Evolutionary conservation across 441 rosid genomes (phyloP), one percentile per base, ranked within the genome.

Genomic region (Erysimum cheiri): DNA sequence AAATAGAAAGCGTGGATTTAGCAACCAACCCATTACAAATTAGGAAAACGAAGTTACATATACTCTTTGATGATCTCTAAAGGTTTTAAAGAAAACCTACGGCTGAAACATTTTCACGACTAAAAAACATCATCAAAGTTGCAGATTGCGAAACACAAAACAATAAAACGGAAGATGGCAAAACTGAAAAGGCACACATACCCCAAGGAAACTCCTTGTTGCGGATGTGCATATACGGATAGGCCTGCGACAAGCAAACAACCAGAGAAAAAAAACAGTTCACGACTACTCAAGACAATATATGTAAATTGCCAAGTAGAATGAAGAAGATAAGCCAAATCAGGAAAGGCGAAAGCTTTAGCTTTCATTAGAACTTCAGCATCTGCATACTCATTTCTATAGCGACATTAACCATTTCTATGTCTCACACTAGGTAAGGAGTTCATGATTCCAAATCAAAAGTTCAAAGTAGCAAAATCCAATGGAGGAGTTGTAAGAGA

Each of bases 181-280:
- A 41, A 31, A 24, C n/a, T 4, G 48, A 4, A 61, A 41, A 24
- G 0, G 59, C 0, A 29, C n/a, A 75, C 83, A 60, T 91, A 94
- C 97, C 98, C 98, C 96, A 94, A 52, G 98, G 97, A 57, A 91
- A 94, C 88, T 94, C 97, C 87, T 91, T 94, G 77, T 88, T 91
- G 75, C 97, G 97, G 78, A 89, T 83, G 80, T 89, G 96, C 88
- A 93, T 14, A 81, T 88, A 89, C 0, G 90, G 84, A 67, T 88
- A 94, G 0, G 93, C 54, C 97, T 93, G 89, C 71, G 44, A 70
- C 37, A 44, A 40, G 10, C 11, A 50, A 5, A 63, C 40, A 62
- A 52, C 1, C 4, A 8, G 3, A 9, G 14, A 12, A 32, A 17
- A 43, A 11, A 22, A 22, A 46, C 1, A n/a, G 4, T 7, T 15